These are phyloP conservation scores for Suillus spraguei DNA, from an alignment of 768 basidiomycete species.

Conservation along the genomic window DNA sequence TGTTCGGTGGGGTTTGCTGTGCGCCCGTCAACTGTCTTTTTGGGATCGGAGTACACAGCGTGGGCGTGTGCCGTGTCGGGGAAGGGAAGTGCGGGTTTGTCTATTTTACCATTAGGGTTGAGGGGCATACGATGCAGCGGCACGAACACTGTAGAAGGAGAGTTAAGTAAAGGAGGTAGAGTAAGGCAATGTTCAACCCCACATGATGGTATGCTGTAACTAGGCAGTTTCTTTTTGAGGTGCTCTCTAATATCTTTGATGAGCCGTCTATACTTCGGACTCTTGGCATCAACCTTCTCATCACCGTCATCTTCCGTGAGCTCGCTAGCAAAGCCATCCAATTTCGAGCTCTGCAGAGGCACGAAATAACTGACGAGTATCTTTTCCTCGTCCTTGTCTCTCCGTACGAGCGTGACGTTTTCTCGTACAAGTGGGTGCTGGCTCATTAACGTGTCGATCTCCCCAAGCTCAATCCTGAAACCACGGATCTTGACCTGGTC, in stretches of 20 bases:
- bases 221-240: conserved; percentile 94
- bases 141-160: conserved; percentile 71
- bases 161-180: conserved; percentile 4
- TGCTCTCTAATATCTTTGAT: conserved; percentile 95
- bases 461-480: conserved; percentile 97
- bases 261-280: conserved; percentile 79
- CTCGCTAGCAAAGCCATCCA: conserved; percentile 76
- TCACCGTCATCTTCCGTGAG: conserved; percentile 47
- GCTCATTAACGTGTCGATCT: conserved; percentile 95
- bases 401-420: conserved; percentile 94
- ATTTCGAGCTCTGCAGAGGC: conserved; percentile 67
- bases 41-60: conserved; percentile 45
- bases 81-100: conserved; percentile 98
- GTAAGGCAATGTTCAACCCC: conserved; percentile 34
- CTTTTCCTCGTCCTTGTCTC: conserved; percentile 99
- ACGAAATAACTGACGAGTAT: conserved; percentile 98
- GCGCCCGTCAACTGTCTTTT: conserved; percentile 30
- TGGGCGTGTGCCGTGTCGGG: conserved; percentile 84
- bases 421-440: conserved; percentile 94
- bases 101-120: conserved; percentile 98
- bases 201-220: conserved; percentile 92
- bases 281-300: conserved; percentile 63
- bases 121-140: conserved; percentile 95
- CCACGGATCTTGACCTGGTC: conserved; percentile 99
- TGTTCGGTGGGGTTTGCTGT: conserved; percentile 71